Evolutionary conservation across 331 rosid genomes (phyloP).

Genomic region (Pyracantha coccinea): DNA sequence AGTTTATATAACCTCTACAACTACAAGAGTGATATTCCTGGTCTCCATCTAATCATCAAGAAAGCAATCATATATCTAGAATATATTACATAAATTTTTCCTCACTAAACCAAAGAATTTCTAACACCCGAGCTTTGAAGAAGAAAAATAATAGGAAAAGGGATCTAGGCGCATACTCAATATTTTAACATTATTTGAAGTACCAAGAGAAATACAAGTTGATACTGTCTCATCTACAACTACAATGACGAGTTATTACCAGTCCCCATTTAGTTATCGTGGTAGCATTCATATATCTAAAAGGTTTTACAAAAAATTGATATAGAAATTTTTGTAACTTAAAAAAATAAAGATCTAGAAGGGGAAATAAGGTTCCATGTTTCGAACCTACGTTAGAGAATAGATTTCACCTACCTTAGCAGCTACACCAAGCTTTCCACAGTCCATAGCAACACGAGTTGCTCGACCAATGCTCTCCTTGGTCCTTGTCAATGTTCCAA

Average conservation of each 20-base stretch:
- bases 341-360: neutral
- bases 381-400: neutral
- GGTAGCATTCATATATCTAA: neutral
- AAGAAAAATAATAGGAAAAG: too few relatives aligned
- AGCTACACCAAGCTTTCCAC: slow-evolving; percentile 83
- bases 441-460: slow-evolving; percentile 87
- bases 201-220: neutral
- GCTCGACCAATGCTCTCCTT: slow-evolving; percentile 98
- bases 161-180: neutral
- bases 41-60: neutral
- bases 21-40: neutral
- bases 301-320: neutral
- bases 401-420: slow-evolving; percentile 45
- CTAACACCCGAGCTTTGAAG: too few relatives aligned
- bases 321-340: neutral
- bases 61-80: neutral
- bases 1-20: neutral
- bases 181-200: neutral
- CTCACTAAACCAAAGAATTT: too few relatives aligned
- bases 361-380: neutral
- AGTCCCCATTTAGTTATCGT: neutral
- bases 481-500: slow-evolving; percentile 81
- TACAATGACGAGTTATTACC: neutral
- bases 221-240: neutral
- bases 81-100: too few relatives aligned